Conservation (phyloP, 495 filamentous ascomycete genomes). For the Talaromyces ruber region DNA sequence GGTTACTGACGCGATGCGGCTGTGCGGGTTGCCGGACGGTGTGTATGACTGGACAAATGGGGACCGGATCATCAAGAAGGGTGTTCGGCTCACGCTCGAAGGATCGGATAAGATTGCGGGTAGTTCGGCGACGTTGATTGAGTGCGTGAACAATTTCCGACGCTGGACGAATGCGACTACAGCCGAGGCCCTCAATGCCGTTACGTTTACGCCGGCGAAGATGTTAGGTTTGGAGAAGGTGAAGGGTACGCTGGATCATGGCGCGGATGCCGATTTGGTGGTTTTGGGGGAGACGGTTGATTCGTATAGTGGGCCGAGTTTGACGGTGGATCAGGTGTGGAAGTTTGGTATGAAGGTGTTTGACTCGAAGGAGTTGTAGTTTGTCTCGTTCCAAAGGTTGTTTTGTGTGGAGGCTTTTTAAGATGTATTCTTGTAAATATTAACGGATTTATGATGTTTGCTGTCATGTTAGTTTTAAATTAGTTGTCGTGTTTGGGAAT, state of each 20-base stretch:
- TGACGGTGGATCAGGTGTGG: constrained; percentile 67
- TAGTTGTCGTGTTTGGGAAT: neutral
- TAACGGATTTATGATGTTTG: neutral
- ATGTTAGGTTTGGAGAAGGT: constrained; percentile 59
- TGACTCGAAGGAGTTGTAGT: constrained; percentile 12
- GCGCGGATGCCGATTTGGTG: constrained; percentile 74
- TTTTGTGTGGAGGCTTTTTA: neutral
- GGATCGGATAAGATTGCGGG: constrained; percentile 65
- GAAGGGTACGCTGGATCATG: constrained; percentile 60
- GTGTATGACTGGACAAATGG: constrained; percentile 75
- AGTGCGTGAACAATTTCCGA: constrained; percentile 75
- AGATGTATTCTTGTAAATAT: neutral
- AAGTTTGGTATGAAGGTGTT: constrained; percentile 58
- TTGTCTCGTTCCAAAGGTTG: constrained; percentile 4
- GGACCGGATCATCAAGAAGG: constrained; percentile 59
- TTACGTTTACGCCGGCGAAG: constrained; percentile 62
- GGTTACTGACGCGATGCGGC: constrained; percentile 53
- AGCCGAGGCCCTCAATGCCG: constrained; percentile 56
- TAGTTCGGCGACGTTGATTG: constrained; percentile 61
- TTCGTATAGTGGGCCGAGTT: constrained; percentile 27
- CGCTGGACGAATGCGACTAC: constrained; percentile 58
- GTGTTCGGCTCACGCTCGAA: constrained; percentile 56
- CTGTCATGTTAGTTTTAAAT: neutral
- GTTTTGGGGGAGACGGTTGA: constrained; percentile 51
- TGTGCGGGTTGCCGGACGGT: constrained; percentile 65